Evolutionary conservation across 2,329 filamentous ascomycete species (phyloP).

Genomic region (Madurella fahalii): DNA sequence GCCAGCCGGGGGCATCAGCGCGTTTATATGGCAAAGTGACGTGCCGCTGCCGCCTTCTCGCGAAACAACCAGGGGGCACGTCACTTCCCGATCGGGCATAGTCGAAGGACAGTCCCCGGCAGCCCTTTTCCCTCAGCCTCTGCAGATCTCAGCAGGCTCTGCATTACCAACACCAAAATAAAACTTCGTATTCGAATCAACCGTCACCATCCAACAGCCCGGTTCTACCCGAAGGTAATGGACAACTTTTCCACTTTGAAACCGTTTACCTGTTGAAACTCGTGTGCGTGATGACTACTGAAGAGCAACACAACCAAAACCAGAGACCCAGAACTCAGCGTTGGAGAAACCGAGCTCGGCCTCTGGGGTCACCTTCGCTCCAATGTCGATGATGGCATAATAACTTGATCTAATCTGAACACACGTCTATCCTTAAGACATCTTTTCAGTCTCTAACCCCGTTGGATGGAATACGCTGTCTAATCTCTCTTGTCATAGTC

Average conservation of each 20-base stretch:
- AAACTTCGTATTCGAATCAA: too few relatives aligned
- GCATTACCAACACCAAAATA: not conserved
- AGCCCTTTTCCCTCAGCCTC: not conserved
- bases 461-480: constrained; percentile 26
- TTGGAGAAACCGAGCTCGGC: constrained; percentile 47
- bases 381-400: constrained; percentile 40
- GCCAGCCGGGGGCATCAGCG: not conserved
- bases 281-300: constrained; percentile 24
- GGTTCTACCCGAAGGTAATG: too few relatives aligned
- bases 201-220: too few relatives aligned
- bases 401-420: constrained; percentile 66
- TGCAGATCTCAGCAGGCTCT: not conserved
- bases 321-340: constrained; percentile 35
- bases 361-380: constrained; percentile 46
- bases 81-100: not conserved
- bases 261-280: too few relatives aligned
- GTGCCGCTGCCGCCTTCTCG: not conserved
- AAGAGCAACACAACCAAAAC: constrained; percentile 24
- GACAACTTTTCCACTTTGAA: too few relatives aligned
- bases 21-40: not conserved
- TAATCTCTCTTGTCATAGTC: constrained; percentile 38
- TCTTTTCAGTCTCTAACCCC: not conserved
- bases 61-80: not conserved
- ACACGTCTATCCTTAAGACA: constrained; percentile 17
- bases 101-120: not conserved